Percentiles rank a stretch among this genome's conserved stretches.
Evolutionary conservation across 148 eudicot genomes (phyloP).

Genomic region (Chenopodium berlandieri): DNA sequence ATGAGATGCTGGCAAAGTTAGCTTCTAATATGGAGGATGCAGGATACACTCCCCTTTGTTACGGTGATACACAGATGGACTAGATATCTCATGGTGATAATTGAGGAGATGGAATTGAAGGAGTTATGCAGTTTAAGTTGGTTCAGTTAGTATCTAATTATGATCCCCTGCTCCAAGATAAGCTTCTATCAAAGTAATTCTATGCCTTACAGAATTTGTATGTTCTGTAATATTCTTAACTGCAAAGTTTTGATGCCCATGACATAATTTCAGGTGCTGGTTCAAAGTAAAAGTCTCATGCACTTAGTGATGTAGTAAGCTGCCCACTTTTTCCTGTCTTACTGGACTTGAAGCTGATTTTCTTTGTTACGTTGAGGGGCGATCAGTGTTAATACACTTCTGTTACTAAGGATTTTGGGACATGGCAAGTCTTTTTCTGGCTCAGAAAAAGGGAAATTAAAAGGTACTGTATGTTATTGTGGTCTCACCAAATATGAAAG

Average conservation of each 20-base stretch:
- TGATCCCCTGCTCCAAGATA: not conserved
- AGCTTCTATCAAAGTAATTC: not conserved
- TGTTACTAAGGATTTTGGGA: not conserved
- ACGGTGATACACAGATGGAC: constrained; percentile 2
- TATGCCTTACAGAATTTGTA: not conserved
- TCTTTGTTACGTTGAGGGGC: not conserved
- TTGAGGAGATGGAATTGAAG: not conserved
- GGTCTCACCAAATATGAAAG: not conserved
- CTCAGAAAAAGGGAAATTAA: not conserved
- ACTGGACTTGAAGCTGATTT: not conserved
- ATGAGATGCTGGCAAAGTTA: constrained; percentile 44
- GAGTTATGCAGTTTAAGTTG: not conserved
- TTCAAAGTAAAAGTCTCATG: not conserved
- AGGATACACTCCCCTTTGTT: constrained; percentile 4
- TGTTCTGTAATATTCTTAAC: not conserved
- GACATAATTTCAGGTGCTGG: not conserved
- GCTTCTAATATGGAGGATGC: constrained; percentile 48
- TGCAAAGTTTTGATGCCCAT: not conserved
- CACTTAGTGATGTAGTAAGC: too few relatives aligned
- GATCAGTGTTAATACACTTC: not conserved
- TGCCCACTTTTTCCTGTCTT: not conserved
- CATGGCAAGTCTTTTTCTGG: not conserved
- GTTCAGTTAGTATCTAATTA: not conserved
- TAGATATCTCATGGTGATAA: constrained; percentile 9
- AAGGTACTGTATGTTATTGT: not conserved